Evolutionary conservation across 164 flowering plant genomes (phyloP).

Genomic region (Akebia trifoliata): DNA sequence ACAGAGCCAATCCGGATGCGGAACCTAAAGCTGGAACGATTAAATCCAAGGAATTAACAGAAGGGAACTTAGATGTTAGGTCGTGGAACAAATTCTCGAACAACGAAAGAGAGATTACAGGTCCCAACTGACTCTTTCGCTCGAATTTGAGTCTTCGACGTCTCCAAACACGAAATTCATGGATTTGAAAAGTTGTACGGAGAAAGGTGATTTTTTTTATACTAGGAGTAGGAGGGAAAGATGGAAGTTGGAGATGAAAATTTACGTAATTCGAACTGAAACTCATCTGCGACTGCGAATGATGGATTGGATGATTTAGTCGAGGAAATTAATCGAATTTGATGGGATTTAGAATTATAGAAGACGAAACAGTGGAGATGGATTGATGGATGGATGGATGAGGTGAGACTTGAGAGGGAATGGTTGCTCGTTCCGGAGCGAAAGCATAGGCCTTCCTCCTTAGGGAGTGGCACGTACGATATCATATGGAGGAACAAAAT

Average conservation of each 20-base stretch:
- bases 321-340: too few relatives aligned
- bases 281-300: too few relatives aligned
- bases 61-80: conserved; percentile 35
- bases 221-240: not conserved
- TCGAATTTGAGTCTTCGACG: conserved; percentile 28
- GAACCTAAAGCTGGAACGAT: conserved; percentile 57
- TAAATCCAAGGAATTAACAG: conserved; percentile 30
- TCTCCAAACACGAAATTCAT: conserved; percentile 22
- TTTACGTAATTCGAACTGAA: not conserved
- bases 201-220: not conserved
- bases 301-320: too few relatives aligned
- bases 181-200: conserved; percentile 1
- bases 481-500: too few relatives aligned
- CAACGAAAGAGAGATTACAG: not conserved
- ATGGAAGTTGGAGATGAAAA: conserved; percentile 1
- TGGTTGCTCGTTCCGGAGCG: too few relatives aligned
- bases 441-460: too few relatives aligned
- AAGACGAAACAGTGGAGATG: too few relatives aligned
- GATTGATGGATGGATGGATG: too few relatives aligned
- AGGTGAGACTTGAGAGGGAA: too few relatives aligned
- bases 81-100: conserved; percentile 20
- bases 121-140: not conserved
- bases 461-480: too few relatives aligned
- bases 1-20: conserved; percentile 42
- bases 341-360: too few relatives aligned